Percentiles rank a stretch among this genome's conserved stretches.
Conservation (phyloP, 2,329 filamentous ascomycete genomes). For the Dothideomycetes sp. region DNA sequence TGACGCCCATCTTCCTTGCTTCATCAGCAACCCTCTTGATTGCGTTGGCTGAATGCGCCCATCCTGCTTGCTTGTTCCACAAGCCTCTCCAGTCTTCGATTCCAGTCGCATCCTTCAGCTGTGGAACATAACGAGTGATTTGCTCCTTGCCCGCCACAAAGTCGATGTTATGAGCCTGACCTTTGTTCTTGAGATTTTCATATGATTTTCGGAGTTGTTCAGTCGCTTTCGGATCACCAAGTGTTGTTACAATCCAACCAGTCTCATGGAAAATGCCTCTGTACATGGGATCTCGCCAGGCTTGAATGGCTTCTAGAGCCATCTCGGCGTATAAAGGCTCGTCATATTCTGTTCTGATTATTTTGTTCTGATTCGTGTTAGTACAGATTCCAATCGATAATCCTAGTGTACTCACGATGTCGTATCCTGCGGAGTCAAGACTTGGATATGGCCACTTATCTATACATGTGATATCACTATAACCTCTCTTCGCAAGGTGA, state of each 20-base stretch:
- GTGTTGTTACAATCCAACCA: conserved; percentile 25
- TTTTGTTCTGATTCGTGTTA: conserved; percentile 14
- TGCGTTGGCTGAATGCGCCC: conserved; percentile 45
- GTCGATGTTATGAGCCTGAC: conserved; percentile 29
- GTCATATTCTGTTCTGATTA: conserved; percentile 18
- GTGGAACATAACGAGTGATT: conserved; percentile 19
- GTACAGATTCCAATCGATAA: no score
- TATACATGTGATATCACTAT: conserved; percentile 12
- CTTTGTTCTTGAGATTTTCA: conserved; percentile 35
- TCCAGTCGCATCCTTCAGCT: conserved; percentile 38
- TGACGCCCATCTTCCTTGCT: conserved; percentile 38
- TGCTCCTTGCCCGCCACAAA: conserved; percentile 26
- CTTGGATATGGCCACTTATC: conserved; percentile 13
- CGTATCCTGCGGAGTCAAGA: conserved; percentile 9
- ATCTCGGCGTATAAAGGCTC: conserved; percentile 17
- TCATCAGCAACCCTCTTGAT: conserved; percentile 38
- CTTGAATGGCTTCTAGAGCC: conserved; percentile 17
- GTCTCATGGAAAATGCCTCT: conserved; percentile 34
- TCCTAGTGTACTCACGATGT: not conserved
- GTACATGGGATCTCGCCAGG: conserved; percentile 16
- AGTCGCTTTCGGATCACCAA: conserved; percentile 14
- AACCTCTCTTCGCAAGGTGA: conserved; percentile 12
- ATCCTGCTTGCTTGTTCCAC: conserved; percentile 39
- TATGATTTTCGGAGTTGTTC: conserved; percentile 15
- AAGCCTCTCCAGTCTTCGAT: conserved; percentile 45